Conservation (phyloP, 768 basidiomycete species). For the Chalciporus sphaerocephalus region DNA sequence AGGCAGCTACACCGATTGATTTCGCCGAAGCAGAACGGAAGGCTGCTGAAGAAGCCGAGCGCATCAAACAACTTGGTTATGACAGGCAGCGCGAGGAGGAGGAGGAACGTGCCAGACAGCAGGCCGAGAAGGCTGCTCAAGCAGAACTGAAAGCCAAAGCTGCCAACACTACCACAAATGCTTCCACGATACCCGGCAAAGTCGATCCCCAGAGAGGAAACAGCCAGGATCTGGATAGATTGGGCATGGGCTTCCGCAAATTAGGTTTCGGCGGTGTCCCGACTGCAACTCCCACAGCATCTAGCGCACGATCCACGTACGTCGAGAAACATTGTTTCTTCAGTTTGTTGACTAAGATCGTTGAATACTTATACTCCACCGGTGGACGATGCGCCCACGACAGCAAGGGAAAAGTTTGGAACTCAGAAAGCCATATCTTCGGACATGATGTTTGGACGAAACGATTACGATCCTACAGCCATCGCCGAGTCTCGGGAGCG, state of each 20-base stretch:
- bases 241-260: conserved; percentile 70
- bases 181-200: conserved; percentile 24
- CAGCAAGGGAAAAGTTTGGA: conserved; percentile 89
- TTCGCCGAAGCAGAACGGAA: conserved; percentile 93
- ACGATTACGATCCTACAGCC: conserved; percentile 73
- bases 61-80: conserved; percentile 88
- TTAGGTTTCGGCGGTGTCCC: conserved; percentile 86
- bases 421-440: conserved; percentile 94
- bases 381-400: conserved; percentile 61
- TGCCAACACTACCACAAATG: conserved; percentile 21
- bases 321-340: conserved; percentile 1
- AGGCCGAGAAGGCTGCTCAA: conserved; percentile 46
- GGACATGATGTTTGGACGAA: conserved; percentile 94
- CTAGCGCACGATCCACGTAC: conserved; percentile 42
- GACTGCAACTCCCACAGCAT: conserved; percentile 49
- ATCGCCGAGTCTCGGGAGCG: conserved; percentile 76
- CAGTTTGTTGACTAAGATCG: neutral
- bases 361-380: conserved; percentile 17
- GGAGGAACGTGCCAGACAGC: conserved; percentile 67
- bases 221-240: conserved; percentile 48
- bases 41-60: conserved; percentile 88
- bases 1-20: conserved; percentile 74
- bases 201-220: conserved; percentile 37
- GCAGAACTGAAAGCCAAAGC: conserved; percentile 29
- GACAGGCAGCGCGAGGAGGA: conserved; percentile 81